phyloP scores from a whole-genome alignment of 2,329 filamentous ascomycete species.

The Ceratocystis ficicola region DNA sequence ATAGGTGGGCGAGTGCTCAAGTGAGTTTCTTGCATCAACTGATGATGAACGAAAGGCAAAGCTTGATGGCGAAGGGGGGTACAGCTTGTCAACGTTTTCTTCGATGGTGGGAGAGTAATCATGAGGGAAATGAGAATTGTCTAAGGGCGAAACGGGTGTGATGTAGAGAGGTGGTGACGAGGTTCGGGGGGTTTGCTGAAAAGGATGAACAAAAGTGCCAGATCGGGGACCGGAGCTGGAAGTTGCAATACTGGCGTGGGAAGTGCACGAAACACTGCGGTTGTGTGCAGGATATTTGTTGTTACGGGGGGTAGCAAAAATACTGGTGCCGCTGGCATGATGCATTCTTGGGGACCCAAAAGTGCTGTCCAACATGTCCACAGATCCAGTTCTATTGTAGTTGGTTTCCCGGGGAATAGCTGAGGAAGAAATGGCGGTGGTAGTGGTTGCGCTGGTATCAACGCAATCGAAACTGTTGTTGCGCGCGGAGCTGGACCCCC shows the following conservation, averaged over 20 bases:
- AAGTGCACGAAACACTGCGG: constrained; percentile 47
- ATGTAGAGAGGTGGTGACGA: constrained; percentile 40
- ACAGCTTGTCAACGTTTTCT: constrained; percentile 38
- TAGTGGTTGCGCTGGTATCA: constrained; percentile 29
- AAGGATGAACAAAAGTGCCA: constrained; percentile 47
- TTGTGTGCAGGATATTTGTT: constrained; percentile 41
- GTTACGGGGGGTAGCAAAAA: constrained; percentile 22
- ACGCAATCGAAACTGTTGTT: constrained; percentile 40
- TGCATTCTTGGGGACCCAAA: constrained; percentile 15
- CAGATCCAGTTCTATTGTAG: constrained; percentile 12
- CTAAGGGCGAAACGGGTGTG: neutral
- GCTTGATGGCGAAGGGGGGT: constrained; percentile 14
- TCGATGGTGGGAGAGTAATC: constrained; percentile 46
- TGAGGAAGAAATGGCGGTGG: constrained; percentile 22
- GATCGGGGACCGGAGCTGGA: constrained; percentile 30
- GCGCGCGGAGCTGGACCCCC: constrained; percentile 26
- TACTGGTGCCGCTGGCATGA: constrained; percentile 10
- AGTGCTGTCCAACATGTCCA: constrained; percentile 13
- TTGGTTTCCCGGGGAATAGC: constrained; percentile 13
- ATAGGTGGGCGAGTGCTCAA: constrained; percentile 22
- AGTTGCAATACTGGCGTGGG: constrained; percentile 39
- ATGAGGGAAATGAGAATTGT: constrained; percentile 30
- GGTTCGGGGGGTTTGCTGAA: constrained; percentile 50
- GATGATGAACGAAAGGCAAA: constrained; percentile 17
- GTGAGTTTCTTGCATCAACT: constrained; percentile 14